Conservation (phyloP, 805 yeast species). For the Candida parachauliodes region DNA sequence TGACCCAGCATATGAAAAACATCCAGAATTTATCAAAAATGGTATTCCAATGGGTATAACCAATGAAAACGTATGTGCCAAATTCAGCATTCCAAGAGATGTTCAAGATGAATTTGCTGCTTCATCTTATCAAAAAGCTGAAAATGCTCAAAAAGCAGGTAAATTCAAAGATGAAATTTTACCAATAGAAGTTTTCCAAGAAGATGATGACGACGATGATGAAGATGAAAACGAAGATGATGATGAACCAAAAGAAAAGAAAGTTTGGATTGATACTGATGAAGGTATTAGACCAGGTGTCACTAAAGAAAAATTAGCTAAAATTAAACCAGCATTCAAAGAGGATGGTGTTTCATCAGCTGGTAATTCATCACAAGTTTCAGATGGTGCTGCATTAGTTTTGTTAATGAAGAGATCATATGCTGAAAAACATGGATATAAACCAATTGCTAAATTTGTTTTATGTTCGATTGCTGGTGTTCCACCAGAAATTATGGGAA, state of each 20-base stretch:
- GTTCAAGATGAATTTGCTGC: conserved; percentile 92
- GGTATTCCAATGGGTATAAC: conserved; percentile 95
- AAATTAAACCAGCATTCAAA: conserved; percentile 82
- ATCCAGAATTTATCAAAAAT: conserved; percentile 54
- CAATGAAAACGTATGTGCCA: conserved; percentile 80
- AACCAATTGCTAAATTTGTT: conserved; percentile 75
- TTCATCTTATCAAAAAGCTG: conserved; percentile 80
- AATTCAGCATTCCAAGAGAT: conserved; percentile 59
- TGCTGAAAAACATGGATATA: conserved; percentile 69
- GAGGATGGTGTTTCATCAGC: conserved; percentile 87
- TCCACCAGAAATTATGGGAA: conserved; percentile 96
- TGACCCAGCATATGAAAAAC: conserved; percentile 31
- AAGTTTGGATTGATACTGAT: conserved; percentile 74
- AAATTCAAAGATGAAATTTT: conserved; percentile 82
- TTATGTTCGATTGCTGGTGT: conserved; percentile 83
- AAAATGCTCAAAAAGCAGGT: conserved; percentile 63
- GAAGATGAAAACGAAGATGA: conserved; percentile 70
- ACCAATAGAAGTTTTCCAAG: conserved; percentile 74
- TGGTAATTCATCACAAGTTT: conserved; percentile 93
- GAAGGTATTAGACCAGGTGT: conserved; percentile 91
- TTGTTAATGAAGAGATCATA: conserved; percentile 78
- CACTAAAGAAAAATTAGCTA: conserved; percentile 69
- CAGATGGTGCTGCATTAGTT: conserved; percentile 94
- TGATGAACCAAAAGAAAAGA: conserved; percentile 59
- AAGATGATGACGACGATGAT: conserved; percentile 54